Percentiles rank a stretch among this genome's conserved stretches.
These are phyloP conservation scores for Spergularia bocconei DNA, from an alignment of 148 eudicot genomes.

Conservation along the genomic window DNA sequence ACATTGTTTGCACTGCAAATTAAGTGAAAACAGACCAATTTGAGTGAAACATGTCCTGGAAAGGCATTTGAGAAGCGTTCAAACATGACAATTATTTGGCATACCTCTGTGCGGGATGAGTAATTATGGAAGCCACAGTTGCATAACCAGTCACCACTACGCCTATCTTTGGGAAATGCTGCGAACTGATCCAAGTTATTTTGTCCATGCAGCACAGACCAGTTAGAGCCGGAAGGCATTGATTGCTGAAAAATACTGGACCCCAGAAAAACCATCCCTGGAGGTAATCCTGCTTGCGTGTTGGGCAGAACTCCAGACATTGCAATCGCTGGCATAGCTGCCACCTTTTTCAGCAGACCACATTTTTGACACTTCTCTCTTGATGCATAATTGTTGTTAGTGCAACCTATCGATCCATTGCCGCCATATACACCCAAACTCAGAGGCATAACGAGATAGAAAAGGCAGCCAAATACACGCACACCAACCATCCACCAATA, in stretches of 20 bases:
- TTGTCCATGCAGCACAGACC: conserved; percentile 36
- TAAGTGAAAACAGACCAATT: conserved; percentile 7
- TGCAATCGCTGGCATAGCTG: conserved; percentile 76
- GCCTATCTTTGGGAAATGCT: conserved; percentile 58
- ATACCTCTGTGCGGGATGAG: conserved; percentile 66
- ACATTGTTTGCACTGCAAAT: conserved; percentile 72
- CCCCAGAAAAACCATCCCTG: conserved; percentile 35
- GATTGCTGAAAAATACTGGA: conserved; percentile 41
- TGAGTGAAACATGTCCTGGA: background rate
- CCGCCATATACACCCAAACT: conserved; percentile 73
- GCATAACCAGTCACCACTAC: conserved; percentile 83
- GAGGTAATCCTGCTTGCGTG: conserved; percentile 49
- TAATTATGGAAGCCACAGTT: conserved; percentile 82
- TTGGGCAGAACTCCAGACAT: conserved; percentile 62
- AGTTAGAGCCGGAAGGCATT: conserved; percentile 42
- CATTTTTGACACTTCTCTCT: conserved; percentile 89
- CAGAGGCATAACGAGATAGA: conserved; percentile 61
- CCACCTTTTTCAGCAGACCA: conserved; percentile 76
- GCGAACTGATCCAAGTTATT: conserved; percentile 37
- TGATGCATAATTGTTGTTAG: conserved; percentile 96
- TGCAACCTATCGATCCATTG: conserved; percentile 79
- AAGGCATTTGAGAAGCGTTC: background rate
- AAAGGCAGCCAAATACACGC: conserved; percentile 59
- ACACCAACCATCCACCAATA: conserved; percentile 60
- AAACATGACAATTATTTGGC: background rate